A percentile compares a stretch with the other conserved stretches of the same genome.
phyloP scores from a whole-genome alignment of 2,329 filamentous ascomycete species.

The Sarocladium strictum region DNA sequence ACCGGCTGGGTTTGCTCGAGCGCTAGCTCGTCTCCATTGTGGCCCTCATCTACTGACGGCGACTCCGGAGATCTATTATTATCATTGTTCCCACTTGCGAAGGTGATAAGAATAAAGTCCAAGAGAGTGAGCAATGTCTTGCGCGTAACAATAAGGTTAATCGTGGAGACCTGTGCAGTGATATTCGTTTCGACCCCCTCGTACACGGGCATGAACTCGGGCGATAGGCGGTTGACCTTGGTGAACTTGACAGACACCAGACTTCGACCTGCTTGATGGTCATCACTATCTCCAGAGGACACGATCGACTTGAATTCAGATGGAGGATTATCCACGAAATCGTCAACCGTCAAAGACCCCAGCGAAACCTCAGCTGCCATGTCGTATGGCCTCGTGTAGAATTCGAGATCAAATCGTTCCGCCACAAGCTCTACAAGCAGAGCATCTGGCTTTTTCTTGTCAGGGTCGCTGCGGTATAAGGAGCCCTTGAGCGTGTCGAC shows the following conservation, averaged over 20 bases:
- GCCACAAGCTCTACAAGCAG: slow-evolving; percentile 88
- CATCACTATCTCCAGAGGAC: slow-evolving; percentile 70
- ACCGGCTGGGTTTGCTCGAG: slow-evolving; percentile 31
- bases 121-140: slow-evolving; percentile 87
- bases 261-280: slow-evolving; percentile 70
- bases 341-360: slow-evolving; percentile 81
- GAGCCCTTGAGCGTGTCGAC: slow-evolving; percentile 93
- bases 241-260: slow-evolving; percentile 85
- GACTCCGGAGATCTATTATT: slow-evolving; percentile 27
- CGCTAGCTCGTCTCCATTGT: slow-evolving; percentile 31
- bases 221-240: slow-evolving; percentile 83
- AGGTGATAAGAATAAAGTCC: slow-evolving; percentile 91
- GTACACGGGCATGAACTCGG: slow-evolving; percentile 87
- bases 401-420: slow-evolving; percentile 79
- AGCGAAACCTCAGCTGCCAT: slow-evolving; percentile 90
- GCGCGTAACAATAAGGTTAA: slow-evolving; percentile 90
- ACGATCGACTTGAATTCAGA: slow-evolving; percentile 96
- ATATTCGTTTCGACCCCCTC: slow-evolving; percentile 93
- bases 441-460: slow-evolving; percentile 68
- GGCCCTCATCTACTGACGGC: slow-evolving; percentile 26
- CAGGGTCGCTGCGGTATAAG: slow-evolving; percentile 78
- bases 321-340: slow-evolving; percentile 84
- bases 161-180: slow-evolving; percentile 85
- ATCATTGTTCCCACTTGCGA: slow-evolving; percentile 49
- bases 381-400: slow-evolving; percentile 83